A percentile compares a stretch with the other conserved stretches of the same genome.
Conservation (phyloP, 2,329 filamentous ascomycete species). For the Rhynchosporium secalis region DNA sequence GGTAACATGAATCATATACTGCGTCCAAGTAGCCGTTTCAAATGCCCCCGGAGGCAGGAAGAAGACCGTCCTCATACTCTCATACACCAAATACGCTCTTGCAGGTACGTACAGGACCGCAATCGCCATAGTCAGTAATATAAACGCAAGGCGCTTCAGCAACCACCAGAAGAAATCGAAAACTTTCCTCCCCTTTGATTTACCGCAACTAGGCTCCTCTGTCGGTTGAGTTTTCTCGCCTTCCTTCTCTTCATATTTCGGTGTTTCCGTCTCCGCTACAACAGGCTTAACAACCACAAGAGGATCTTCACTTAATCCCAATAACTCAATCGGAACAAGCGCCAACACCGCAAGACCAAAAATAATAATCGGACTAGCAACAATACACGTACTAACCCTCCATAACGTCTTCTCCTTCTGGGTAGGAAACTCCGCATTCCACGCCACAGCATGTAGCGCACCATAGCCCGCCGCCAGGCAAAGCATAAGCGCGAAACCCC, state of each 20-base stretch:
- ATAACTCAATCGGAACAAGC: background rate
- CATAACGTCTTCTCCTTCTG: background rate
- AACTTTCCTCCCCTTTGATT: background rate
- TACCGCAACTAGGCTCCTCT: background rate
- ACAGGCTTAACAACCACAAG: too few species aligned
- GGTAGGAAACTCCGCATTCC: background rate
- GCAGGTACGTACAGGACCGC: background rate
- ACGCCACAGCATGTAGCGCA: background rate
- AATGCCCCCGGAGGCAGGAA: background rate
- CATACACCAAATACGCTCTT: background rate
- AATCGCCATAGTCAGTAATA: background rate
- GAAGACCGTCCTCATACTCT: constrained; percentile 3
- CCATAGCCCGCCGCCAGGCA: background rate
- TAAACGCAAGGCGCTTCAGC: background rate
- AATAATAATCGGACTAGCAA: background rate
- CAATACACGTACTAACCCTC: background rate
- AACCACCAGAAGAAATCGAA: background rate
- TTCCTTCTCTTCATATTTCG: background rate
- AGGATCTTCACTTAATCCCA: background rate
- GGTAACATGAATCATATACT: constrained; percentile 3
- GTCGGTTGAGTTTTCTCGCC: background rate
- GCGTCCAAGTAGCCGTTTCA: background rate
- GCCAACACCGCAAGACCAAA: background rate
- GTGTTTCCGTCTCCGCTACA: too few species aligned
- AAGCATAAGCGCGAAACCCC: background rate